A percentile compares a stretch with the other conserved stretches of the same genome.
Conservation (phyloP, 805 yeast species). For the Yarrowia sp. region DNA sequence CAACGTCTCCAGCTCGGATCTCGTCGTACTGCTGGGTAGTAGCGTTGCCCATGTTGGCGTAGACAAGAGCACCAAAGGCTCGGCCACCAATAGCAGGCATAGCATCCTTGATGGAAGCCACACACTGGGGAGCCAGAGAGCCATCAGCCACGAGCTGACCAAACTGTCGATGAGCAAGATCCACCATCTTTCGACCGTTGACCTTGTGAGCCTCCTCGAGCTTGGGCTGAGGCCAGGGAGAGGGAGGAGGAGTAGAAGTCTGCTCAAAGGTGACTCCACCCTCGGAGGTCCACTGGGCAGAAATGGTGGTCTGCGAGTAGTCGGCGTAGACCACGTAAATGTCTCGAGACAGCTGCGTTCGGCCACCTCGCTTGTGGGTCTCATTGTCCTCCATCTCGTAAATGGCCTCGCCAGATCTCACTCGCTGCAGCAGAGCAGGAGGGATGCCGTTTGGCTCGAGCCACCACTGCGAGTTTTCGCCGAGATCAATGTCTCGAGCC, state of each 20-base stretch:
- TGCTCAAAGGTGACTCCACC: slow-evolving; percentile 54
- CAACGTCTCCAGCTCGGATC: slow-evolving; percentile 82
- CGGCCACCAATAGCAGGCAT: slow-evolving; percentile 68
- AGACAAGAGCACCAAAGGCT: slow-evolving; percentile 76
- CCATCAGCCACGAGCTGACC: slow-evolving; percentile 42
- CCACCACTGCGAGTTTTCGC: slow-evolving; percentile 70
- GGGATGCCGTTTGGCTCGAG: slow-evolving; percentile 62
- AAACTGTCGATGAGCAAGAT: slow-evolving; percentile 54
- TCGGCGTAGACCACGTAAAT: slow-evolving; percentile 77
- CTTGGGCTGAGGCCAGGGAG: slow-evolving; percentile 56
- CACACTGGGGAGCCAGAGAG: slow-evolving; percentile 49
- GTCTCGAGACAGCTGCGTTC: slow-evolving; percentile 61
- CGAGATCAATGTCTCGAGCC: slow-evolving; percentile 50
- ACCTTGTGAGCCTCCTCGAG: slow-evolving; percentile 59
- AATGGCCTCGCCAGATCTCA: slow-evolving; percentile 58
- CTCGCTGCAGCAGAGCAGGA: slow-evolving; percentile 52
- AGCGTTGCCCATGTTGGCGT: slow-evolving; percentile 60
- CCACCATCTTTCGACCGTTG: slow-evolving; percentile 61
- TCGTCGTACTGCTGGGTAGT: slow-evolving; percentile 62
- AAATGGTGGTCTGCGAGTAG: slow-evolving; percentile 68
- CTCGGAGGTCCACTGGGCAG: slow-evolving; percentile 60
- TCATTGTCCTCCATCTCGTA: slow-evolving; percentile 70
- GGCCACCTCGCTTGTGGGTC: slow-evolving; percentile 64
- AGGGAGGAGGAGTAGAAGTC: slow-evolving; percentile 53
- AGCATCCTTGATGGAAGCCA: slow-evolving; percentile 53